These are phyloP conservation scores for Beauveria pseudobassiana DNA, from an alignment of 2,329 filamentous ascomycete genomes.

Conservation along the genomic window DNA sequence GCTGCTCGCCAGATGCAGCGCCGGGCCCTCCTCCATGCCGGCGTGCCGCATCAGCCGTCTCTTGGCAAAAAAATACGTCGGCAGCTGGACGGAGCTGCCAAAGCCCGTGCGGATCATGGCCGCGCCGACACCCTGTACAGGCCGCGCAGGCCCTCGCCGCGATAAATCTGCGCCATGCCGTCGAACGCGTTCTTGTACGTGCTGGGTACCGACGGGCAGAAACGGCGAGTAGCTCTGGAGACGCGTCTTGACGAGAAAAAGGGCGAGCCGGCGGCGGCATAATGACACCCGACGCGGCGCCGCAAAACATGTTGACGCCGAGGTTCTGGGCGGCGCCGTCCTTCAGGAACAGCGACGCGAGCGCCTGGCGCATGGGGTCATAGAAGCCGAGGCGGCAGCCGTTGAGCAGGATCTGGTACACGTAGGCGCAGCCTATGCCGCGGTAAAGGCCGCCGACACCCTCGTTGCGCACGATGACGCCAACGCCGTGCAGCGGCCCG, in stretches of 20 bases:
- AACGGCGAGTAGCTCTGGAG: constrained; percentile 91
- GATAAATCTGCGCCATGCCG: constrained; percentile 73
- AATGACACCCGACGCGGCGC: constrained; percentile 80
- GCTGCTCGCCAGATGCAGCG: constrained; percentile 82
- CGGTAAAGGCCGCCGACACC: constrained; percentile 79
- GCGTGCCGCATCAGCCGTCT: constrained; percentile 72
- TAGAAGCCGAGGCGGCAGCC: constrained; percentile 96
- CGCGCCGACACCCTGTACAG: constrained; percentile 86
- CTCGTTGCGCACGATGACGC: constrained; percentile 85
- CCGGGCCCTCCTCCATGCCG: constrained; percentile 84
- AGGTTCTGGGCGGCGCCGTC: constrained; percentile 74
- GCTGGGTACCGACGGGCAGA: constrained; percentile 92
- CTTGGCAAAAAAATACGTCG: constrained; percentile 98
- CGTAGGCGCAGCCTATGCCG: constrained; percentile 84
- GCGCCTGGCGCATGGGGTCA: constrained; percentile 74
- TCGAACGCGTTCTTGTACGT: constrained; percentile 84
- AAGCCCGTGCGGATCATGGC: constrained; percentile 96
- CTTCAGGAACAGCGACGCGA: constrained; percentile 63
- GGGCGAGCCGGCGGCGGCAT: constrained; percentile 85
- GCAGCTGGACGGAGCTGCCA: constrained; percentile 89
- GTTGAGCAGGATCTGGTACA: constrained; percentile 95
- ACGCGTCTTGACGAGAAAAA: constrained; percentile 96
- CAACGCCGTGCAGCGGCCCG: constrained; percentile 84
- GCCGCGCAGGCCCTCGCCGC: constrained; percentile 67
- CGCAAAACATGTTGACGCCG: constrained; percentile 87